A percentile compares a stretch with the other conserved stretches of the same genome.
Evolutionary conservation across 2,329 filamentous ascomycete genomes (phyloP).

Genomic region (Pleoardoris graminearum): DNA sequence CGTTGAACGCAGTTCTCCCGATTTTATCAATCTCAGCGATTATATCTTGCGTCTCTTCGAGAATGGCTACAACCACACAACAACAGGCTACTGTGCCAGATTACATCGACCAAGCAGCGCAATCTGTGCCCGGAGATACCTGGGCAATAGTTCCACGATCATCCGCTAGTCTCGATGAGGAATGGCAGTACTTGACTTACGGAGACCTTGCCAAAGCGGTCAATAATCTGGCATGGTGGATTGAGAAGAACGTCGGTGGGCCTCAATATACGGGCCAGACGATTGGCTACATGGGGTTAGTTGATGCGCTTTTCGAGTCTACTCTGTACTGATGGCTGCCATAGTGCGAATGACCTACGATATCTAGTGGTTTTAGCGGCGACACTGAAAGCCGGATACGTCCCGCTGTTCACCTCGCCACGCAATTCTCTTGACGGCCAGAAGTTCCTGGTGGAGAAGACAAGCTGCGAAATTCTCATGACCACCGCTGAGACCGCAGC

Average conservation of each 20-base stretch:
- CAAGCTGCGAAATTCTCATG: not conserved
- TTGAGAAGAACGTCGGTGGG: not conserved
- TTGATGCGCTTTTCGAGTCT: not conserved
- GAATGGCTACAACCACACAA: not conserved
- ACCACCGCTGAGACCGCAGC: not conserved
- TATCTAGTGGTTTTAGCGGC: not conserved
- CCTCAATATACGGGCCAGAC: not conserved
- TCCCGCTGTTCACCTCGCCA: not conserved
- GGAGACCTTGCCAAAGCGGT: not conserved
- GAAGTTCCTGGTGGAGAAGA: not conserved
- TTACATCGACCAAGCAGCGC: not conserved
- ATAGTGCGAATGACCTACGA: not conserved
- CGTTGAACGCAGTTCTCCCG: not conserved
- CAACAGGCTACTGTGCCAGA: not conserved
- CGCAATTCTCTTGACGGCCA: not conserved
- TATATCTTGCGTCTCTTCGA: not conserved
- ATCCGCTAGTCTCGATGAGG: not conserved
- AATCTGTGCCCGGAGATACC: not conserved
- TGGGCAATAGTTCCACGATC: not conserved
- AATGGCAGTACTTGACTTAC: not conserved
- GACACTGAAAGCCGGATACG: not conserved
- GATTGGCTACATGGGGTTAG: not conserved
- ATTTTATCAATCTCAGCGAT: not conserved
- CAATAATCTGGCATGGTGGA: not conserved
- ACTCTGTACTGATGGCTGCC: not conserved